Evolutionary conservation across 495 filamentous ascomycete genomes (phyloP).

Genomic region (Aspergillus wentii): DNA sequence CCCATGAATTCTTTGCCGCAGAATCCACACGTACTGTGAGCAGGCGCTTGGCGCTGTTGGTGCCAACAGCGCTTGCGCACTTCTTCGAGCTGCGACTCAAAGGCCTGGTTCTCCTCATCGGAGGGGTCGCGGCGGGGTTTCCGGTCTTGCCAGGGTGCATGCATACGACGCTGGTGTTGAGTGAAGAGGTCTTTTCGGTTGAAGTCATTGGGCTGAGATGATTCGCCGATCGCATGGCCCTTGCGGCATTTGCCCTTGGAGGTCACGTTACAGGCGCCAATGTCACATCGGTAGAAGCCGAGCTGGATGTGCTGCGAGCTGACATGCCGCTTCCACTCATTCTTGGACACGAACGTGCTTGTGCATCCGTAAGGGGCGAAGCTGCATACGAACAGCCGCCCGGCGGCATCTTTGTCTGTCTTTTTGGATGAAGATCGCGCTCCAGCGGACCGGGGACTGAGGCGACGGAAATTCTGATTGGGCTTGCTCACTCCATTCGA

Average conservation of each 20-base stretch:
- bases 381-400: slow-evolving; percentile 72
- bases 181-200: slow-evolving; percentile 93
- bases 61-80: slow-evolving; percentile 57
- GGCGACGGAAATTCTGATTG: too few species aligned
- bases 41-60: slow-evolving; percentile 56
- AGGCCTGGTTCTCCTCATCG: slow-evolving; percentile 27
- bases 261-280: slow-evolving; percentile 51
- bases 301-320: slow-evolving; percentile 74
- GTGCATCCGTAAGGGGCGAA: slow-evolving; percentile 79
- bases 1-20: slow-evolving; percentile 61
- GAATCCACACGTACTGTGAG: slow-evolving; percentile 60
- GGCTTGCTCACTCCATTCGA: too few species aligned
- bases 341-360: slow-evolving; percentile 85
- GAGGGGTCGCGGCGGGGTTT: slow-evolving; percentile 34
- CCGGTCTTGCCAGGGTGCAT: slow-evolving; percentile 48
- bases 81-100: slow-evolving; percentile 39
- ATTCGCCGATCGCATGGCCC: slow-evolving; percentile 9
- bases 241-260: not conserved
- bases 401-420: slow-evolving; percentile 25
- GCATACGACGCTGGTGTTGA: slow-evolving; percentile 93
- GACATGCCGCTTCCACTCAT: slow-evolving; percentile 96
- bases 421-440: too few species aligned
- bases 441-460: too few species aligned
- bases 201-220: slow-evolving; percentile 58
- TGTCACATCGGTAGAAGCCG: slow-evolving; percentile 75